Evolutionary conservation across 805 yeast species (phyloP).

Genomic region (Millerago galiae): DNA sequence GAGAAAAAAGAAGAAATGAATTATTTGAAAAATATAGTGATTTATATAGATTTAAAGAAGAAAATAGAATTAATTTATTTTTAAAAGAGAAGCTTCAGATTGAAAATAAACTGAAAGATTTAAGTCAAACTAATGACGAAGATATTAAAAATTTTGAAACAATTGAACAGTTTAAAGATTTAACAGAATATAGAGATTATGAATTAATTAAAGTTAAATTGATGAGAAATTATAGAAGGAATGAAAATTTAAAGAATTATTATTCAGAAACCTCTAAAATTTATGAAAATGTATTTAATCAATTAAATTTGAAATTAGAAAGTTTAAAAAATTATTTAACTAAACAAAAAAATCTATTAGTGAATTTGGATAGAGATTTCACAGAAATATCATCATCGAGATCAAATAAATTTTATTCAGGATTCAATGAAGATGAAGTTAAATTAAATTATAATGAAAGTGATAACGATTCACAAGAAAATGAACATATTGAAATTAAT

Average conservation of each 20-base stretch:
- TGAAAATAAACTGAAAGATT: not conserved
- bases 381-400: conserved; percentile 25
- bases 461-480: not conserved
- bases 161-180: conserved; percentile 22
- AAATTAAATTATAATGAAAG: not conserved
- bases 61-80: conserved; percentile 8
- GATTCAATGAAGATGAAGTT: conserved; percentile 10
- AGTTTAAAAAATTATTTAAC: conserved; percentile 28
- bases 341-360: conserved; percentile 24
- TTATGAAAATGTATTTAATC: conserved; percentile 22
- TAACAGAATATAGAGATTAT: conserved; percentile 28
- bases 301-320: conserved; percentile 24
- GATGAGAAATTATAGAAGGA: conserved; percentile 21
- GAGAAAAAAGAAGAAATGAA: conserved; percentile 23
- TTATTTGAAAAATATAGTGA: conserved; percentile 19
- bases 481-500: not conserved
- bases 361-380: conserved; percentile 21
- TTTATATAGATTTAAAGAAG: conserved; percentile 15
- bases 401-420: conserved; percentile 27
- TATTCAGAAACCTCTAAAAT: conserved; percentile 22
- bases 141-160: conserved; percentile 3
- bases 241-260: conserved; percentile 21
- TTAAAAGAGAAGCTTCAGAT: conserved; percentile 3
- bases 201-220: conserved; percentile 24
- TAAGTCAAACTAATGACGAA: conserved; percentile 6